These are phyloP conservation scores for Xylaria palmicola DNA, from an alignment of 495 filamentous ascomycete genomes.

Conservation along the genomic window DNA sequence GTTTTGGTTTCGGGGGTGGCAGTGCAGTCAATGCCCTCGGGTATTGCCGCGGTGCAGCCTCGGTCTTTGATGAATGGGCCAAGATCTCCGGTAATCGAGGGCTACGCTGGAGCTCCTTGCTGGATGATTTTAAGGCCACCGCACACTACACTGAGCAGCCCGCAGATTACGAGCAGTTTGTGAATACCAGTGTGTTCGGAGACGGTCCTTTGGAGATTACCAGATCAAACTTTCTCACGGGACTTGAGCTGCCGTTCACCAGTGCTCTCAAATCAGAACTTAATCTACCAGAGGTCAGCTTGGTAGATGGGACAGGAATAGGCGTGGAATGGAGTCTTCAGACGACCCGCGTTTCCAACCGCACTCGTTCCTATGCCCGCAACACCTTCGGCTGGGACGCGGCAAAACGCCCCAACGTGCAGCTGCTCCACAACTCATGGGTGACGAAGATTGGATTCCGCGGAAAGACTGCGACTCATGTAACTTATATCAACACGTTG, in stretches of 20 bases:
- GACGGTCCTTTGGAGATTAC: slow-evolving; percentile 4
- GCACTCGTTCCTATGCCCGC: slow-evolving; percentile 5
- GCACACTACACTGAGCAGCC: neutral
- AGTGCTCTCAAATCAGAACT: neutral
- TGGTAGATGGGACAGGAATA: slow-evolving; percentile 8
- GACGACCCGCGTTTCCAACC: slow-evolving; percentile 11
- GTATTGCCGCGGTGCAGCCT: slow-evolving; percentile 1
- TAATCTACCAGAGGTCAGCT: slow-evolving; percentile 4
- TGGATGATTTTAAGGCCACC: slow-evolving; percentile 3
- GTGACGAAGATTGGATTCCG: slow-evolving; percentile 10
- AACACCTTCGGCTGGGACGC: slow-evolving; percentile 3
- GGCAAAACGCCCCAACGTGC: slow-evolving; percentile 6
- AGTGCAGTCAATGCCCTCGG: slow-evolving; percentile 7
- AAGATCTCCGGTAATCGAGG: neutral
- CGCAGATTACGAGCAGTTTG: neutral
- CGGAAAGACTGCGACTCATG: slow-evolving; percentile 6
- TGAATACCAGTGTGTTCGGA: neutral
- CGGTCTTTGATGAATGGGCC: slow-evolving; percentile 14
- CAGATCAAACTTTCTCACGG: neutral
- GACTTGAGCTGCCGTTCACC: neutral
- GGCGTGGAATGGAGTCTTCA: slow-evolving; percentile 1
- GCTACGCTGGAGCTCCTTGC: neutral
- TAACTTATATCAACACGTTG: slow-evolving; percentile 10
- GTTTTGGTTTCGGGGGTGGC: slow-evolving; percentile 1
- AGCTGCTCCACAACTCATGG: slow-evolving; percentile 7